These are phyloP conservation scores for Malus hybrid DNA, from an alignment of 331 rosid genomes.

Conservation along the genomic window DNA sequence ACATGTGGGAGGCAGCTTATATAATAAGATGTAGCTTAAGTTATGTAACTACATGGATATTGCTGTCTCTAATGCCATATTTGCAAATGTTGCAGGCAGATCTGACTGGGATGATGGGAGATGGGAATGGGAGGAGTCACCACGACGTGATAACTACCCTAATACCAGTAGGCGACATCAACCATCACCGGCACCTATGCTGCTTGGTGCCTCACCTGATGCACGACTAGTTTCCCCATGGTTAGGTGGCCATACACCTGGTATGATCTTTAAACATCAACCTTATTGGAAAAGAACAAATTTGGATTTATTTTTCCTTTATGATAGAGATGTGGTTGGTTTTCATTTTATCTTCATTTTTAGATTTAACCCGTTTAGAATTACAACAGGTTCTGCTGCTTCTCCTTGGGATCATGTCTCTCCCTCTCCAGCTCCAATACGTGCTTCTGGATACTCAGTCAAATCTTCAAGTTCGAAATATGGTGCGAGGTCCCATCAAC, in stretches of 20 bases:
- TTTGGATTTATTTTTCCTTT: background rate
- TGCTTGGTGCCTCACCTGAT: conserved; percentile 94
- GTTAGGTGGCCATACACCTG: conserved; percentile 80
- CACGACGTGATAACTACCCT: conserved; percentile 60
- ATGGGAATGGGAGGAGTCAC: conserved; percentile 98
- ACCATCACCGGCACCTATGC: conserved; percentile 93
- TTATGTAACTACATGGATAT: background rate
- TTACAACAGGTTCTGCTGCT: conserved; percentile 46
- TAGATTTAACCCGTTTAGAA: conserved; percentile 11
- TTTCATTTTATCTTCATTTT: conserved; percentile 2
- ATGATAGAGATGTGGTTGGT: conserved; percentile 7
- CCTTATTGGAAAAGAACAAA: background rate
- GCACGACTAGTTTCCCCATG: conserved; percentile 94
- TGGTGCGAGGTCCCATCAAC: conserved; percentile 65
- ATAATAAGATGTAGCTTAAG: background rate
- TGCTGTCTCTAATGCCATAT: conserved; percentile 11
- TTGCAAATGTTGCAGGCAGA: conserved; percentile 46
- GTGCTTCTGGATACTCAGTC: conserved; percentile 78
- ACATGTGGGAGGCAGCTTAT: background rate
- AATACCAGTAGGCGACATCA: conserved; percentile 54
- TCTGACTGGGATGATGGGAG: conserved; percentile 95
- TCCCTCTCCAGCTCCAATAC: conserved; percentile 91
- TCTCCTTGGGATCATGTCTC: conserved; percentile 96
- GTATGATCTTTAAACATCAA: conserved; percentile 33
- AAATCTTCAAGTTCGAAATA: conserved; percentile 54